These are phyloP conservation scores for Areca catechu DNA, from an alignment of 176 grass and related monocot species.

Conservation along the genomic window DNA sequence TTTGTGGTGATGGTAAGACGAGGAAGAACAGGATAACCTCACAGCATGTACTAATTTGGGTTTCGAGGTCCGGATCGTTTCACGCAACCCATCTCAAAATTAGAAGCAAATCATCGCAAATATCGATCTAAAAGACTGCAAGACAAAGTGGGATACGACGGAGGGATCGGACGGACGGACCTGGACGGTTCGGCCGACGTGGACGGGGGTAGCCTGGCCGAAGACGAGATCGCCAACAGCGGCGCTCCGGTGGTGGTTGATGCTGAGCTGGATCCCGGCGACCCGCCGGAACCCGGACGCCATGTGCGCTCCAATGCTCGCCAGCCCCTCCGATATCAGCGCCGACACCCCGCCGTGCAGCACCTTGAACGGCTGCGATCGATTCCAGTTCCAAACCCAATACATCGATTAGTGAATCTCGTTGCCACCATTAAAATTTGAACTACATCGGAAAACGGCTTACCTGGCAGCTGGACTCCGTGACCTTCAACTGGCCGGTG, in stretches of 20 bases:
- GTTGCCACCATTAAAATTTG: too few species aligned
- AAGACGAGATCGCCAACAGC: conserved; percentile 53
- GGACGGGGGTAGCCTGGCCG: conserved; percentile 49
- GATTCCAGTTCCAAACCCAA: too few species aligned
- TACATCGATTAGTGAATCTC: too few species aligned
- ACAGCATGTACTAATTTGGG: too few species aligned
- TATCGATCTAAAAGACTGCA: conserved; percentile 3
- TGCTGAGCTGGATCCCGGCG: conserved; percentile 82
- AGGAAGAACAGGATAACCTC: too few species aligned
- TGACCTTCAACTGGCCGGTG: conserved; percentile 53
- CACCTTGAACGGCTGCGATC: conserved; percentile 79
- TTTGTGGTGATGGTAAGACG: too few species aligned
- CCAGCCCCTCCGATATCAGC: conserved; percentile 64
- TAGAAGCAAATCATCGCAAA: too few species aligned
- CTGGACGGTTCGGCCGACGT: conserved; percentile 62
- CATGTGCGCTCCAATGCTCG: conserved; percentile 93
- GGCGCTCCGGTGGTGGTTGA: conserved; percentile 78
- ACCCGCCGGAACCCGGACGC: conserved; percentile 61
- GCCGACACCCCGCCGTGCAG: conserved; percentile 80
- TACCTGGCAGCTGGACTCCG: conserved; percentile 65
- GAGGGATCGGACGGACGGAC: conserved; percentile 8
- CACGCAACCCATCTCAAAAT: too few species aligned
- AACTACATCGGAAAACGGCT: not conserved
- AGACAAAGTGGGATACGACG: not conserved
- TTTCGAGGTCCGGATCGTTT: too few species aligned